Evolutionary conservation across 768 basidiomycete species (phyloP), one percentile per base, ranked within the genome.

Genomic region (Mycena alexandri): DNA sequence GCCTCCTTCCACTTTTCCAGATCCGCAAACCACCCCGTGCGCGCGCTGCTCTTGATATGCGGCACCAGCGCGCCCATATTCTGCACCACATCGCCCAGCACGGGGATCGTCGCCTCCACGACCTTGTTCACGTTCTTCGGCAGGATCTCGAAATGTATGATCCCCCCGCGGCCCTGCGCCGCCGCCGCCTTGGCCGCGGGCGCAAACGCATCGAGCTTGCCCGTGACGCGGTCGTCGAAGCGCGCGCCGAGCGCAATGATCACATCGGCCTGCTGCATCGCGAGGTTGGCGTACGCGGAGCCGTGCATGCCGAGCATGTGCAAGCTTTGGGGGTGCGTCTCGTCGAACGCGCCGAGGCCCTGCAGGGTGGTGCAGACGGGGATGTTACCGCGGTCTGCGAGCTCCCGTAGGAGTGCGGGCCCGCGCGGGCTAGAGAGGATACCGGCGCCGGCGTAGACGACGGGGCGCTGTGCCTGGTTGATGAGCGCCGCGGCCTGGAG

Each of bases 91-190:
- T 99, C 98, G 41, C 98, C 98, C 34, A 98, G 86, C 75, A 99
- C 86, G 54, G 98, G 95, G 64, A 98, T 93, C 52, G 93, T 90
- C 22, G 98, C 97, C 58, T 99, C 90, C 59, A 99, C 89, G 67
- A 99, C 96, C 81, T 99, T 99, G 88, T 99, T 99, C 80, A 99
- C 87, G 80, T 99, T 99, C 86, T 99, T 99, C 51, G 98, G 95
- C 83, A 90, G 89, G 71, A 99, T 96, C 83, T 99, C 98, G 75
- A 99, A 99, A 83, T 99, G 98, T 76, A 99, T 98, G 82, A 99
- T 96, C 38, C 98, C 98, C 13, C 98, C 98, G 1, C 89, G 88
- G 50, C 96, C 94, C 72, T 90, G 86, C 0, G 86, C 82, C 2
- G 96, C 95, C 8, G 98, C 98, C 8, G 91, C 91, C 53, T 85